Evolutionary conservation across 1,139 yeast species (phyloP), one percentile per base, ranked within the genome.

Genomic region (Blastobotrys ciferrii): DNA sequence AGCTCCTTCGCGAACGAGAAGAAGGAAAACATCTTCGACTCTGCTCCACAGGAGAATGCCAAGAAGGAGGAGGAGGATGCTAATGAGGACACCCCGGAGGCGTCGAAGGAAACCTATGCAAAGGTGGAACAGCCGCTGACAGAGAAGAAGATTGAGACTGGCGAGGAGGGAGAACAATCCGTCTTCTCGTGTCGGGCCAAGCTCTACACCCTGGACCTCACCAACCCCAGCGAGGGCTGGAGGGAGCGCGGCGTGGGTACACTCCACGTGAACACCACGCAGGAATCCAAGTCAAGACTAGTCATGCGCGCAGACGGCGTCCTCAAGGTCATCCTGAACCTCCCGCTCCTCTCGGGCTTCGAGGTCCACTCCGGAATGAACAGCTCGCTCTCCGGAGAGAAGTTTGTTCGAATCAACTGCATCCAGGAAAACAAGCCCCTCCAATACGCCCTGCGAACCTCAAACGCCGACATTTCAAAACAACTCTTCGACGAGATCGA

Each of bases 281-380:
- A 63, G 40, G 57, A 53, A 42, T 59, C 58, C 46, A 65, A 65
- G 17, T 69, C 80, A 2, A 75, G 98, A 57, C 66, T 92, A 23
- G 85, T 92, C 3, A 91, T 94, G 97, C 80, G 99, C 64, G 83
- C 96, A 2, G 87, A 86, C 55, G 96, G 96, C 1, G 78, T 88
- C 31, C 74, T 88, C 54, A 80, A 91, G 55, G 94, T 92, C 20
- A 82, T 92, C 30, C 72, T 94, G 56, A 94, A 94, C 66, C 71
- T 82, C 46, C 84, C 89, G 17, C 71, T 94, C 32, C 71, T 75
- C 1, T 68, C 75, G 42, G 76, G 74, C 11, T 78, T 88, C 14
- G 80, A 81, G 52, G 69, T 88, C 2, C 70, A 79, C 53, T 79
- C 80, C 63, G 98, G 98, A 0, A 83, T 91, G 75, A 87, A 87